A percentile compares a stretch with the other conserved stretches of the same genome.
phyloP scores from a whole-genome alignment of 2,329 filamentous ascomycete species.

The Xylariales sp. region DNA sequence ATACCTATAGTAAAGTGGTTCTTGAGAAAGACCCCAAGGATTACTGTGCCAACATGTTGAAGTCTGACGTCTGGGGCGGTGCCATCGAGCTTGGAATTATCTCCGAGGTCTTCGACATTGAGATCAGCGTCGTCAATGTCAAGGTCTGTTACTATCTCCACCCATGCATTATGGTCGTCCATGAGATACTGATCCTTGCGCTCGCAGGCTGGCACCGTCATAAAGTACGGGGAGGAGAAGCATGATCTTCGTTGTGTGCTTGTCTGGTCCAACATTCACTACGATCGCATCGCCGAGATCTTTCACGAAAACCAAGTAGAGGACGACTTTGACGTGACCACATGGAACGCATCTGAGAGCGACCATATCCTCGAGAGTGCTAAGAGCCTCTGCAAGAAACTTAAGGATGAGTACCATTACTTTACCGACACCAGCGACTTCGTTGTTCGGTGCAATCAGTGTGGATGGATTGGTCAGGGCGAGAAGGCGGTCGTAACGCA shows the following conservation, averaged over 20 bases:
- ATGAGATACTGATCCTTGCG: background rate
- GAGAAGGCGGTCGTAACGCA: constrained; percentile 59
- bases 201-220: constrained; percentile 25
- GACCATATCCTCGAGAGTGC: constrained; percentile 69
- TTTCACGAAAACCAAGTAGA: constrained; percentile 53
- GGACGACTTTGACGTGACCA: constrained; percentile 67
- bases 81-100: constrained; percentile 86
- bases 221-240: constrained; percentile 71
- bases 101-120: constrained; percentile 76
- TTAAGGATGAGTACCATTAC: constrained; percentile 66
- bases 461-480: constrained; percentile 64
- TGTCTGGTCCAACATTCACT: constrained; percentile 90
- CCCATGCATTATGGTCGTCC: background rate
- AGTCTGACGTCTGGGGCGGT: constrained; percentile 81
- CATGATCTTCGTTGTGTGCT: constrained; percentile 64
- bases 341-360: constrained; percentile 47
- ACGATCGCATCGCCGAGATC: constrained; percentile 80
- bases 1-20: constrained; percentile 70
- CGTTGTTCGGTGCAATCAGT: constrained; percentile 69
- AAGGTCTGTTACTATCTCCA: constrained; percentile 26
- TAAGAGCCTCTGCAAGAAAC: constrained; percentile 56
- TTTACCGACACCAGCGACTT: constrained; percentile 85
- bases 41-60: constrained; percentile 79
- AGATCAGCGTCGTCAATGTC: constrained; percentile 83
- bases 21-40: constrained; percentile 67